Evolutionary conservation across 2,329 filamentous ascomycete genomes (phyloP), one percentile per base, ranked within the genome.

Genomic region (Colletotrichum echinochloae): DNA sequence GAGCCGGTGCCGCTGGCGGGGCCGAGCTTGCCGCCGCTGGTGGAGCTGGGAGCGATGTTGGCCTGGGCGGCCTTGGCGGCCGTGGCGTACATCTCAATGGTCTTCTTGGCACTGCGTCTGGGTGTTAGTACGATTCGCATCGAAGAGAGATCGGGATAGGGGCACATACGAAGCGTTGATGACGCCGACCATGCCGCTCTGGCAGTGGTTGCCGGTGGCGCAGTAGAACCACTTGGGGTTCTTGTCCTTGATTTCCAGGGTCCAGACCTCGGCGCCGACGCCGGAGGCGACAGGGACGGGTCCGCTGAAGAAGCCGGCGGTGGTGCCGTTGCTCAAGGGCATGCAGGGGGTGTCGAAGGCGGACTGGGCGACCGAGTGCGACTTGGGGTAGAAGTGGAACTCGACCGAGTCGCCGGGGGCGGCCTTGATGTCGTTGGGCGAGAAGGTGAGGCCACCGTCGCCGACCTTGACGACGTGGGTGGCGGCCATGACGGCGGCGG

Each of bases 151-250:
- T 16, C 26, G n/a, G n/a, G 28, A 26, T 2, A 39, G n/a, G 18
- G 9, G 5, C 5, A 70, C 70, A 23, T 39, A 66, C 71, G 69
- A 65, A 6, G 73, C 33, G 48, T 73, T 72, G 52, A 73, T 72
- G 14, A 87, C 87, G 61, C 86, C 86, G 57, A 88, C 86, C 86
- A 90, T 90, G 55, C 88, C 87, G n/a, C 75, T 78, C 74, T 90
- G 86, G 76, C 89, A 91, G 79, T 91, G 89, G 67, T 81, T 84
- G 44, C 75, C 83, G 69, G 89, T 86, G 20, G 86, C 86, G 77
- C 89, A 91, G 82, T 90, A 91, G 76, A 87, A 86, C 89, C 90
- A 91, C 69, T 90, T 85, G 1, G 89, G 89, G 55, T 84, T 87
- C 2, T 81, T 83, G 73, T 86, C 81, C 70, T 85, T 74, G 28